Evolutionary conservation across 2,329 filamentous ascomycete species (phyloP), one percentile per base, ranked within the genome.

Genomic region (Ilyonectria sp.): DNA sequence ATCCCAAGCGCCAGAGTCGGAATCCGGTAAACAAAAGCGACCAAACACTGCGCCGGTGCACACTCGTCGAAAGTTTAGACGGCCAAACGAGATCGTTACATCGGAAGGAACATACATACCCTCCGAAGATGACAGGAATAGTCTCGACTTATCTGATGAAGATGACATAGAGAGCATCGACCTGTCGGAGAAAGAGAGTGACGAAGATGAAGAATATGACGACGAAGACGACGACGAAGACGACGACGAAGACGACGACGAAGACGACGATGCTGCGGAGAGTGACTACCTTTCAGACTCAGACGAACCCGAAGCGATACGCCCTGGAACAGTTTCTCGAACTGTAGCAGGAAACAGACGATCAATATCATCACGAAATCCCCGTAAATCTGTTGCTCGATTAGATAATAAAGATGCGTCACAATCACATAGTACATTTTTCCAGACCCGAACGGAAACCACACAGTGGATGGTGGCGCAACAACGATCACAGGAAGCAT

Each of bases 381-480:
- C 65, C 3, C 40, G 62, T 43, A 56, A 21, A 7, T 53, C 63
- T n/a, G 37, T 57, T 4, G n/a, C 68, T 37, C 52, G 57, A 23
- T 56, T 46, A 40, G 31, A 17, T 11, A 60, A 57, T 19, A 70
- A 68, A 44, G 26, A 29, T 15, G 35, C 33, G n/a, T 31, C 57
- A 9, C 52, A 61, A 19, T 62, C 67, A 10, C 71, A 71, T 31
- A 63, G 50, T n/a, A 63, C 65, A 23, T 46, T 73, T 35, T 63
- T 64, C 2, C 69, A 75, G 40, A 74, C 70, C 23, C 63, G 44
- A 53, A 65, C 69, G 23, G 73, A 74, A 29, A 71, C 71, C 13
- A 74, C 69, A 9, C 73, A 69, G 13, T 75, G 73, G 73, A 54
- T 73, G 59, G 67, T 73, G 15, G 68, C 70, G 21, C 66, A 46